Evolutionary conservation across 192 early-diverging fungal genomes (phyloP).

Genomic region (Tieghemiomyces parasiticus): DNA sequence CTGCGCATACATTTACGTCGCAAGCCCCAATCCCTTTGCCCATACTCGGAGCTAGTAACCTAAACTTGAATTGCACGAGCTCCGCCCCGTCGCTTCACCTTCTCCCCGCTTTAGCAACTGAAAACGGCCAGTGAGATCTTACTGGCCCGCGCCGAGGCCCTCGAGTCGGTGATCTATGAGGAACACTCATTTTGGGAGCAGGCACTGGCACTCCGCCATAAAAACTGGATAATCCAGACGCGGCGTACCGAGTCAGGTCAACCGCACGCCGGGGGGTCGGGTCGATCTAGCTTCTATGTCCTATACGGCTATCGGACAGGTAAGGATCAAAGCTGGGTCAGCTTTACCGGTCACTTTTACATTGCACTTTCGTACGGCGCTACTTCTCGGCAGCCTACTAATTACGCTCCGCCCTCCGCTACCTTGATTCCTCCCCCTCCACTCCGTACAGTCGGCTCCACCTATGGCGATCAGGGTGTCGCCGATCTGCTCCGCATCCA

Average conservation of each 20-base stretch:
- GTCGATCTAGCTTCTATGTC: not conserved
- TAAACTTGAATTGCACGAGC: too few species aligned
- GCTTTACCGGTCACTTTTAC: not conserved
- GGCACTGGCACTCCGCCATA: slow-evolving; percentile 1
- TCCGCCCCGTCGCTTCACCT: too few species aligned
- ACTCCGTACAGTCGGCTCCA: not conserved
- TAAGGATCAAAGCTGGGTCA: not conserved
- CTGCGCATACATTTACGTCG: too few species aligned
- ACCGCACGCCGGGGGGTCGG: not conserved
- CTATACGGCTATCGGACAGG: slow-evolving; percentile 3
- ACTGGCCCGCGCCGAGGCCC: not conserved
- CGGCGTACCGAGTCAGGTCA: not conserved
- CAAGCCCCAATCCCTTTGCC: too few species aligned
- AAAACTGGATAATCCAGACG: slow-evolving; percentile 5
- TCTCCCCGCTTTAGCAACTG: not conserved
- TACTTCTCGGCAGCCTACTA: not conserved
- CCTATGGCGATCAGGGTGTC: not conserved
- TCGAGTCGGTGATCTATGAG: not conserved
- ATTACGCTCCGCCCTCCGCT: not conserved
- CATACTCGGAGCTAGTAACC: too few species aligned
- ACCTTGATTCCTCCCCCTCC: not conserved
- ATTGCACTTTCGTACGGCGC: not conserved
- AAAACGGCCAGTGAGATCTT: not conserved
- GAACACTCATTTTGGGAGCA: slow-evolving; percentile 7
- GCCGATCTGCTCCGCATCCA: not conserved